A percentile compares a stretch with the other conserved stretches of the same genome.
Conservation (phyloP, 176 grass and related monocot genomes). For the Rhynchospora breviuscula region DNA sequence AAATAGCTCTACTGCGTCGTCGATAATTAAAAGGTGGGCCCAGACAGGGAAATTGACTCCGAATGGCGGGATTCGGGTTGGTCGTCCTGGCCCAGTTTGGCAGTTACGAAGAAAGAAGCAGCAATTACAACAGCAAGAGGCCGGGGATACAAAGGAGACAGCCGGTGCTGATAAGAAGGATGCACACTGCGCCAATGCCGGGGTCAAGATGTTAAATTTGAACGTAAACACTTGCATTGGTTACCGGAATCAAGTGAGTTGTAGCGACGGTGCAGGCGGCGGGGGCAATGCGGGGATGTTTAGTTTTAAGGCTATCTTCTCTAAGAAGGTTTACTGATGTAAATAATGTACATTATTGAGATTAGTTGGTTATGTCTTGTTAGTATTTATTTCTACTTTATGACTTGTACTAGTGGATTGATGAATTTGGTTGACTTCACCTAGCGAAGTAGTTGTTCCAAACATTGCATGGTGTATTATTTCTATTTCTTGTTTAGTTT, state of each 20-base stretch:
- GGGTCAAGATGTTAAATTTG: slow-evolving; percentile 31
- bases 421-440: neutral
- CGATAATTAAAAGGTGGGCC: slow-evolving; percentile 50
- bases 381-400: neutral
- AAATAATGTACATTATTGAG: slow-evolving; percentile 25
- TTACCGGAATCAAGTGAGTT: slow-evolving; percentile 50
- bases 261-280: slow-evolving; percentile 22
- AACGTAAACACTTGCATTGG: slow-evolving; percentile 46
- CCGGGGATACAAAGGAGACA: neutral
- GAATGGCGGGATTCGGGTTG: slow-evolving; percentile 56
- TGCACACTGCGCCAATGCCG: neutral
- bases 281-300: slow-evolving; percentile 39
- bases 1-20: neutral
- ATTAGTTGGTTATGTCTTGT: slow-evolving; percentile 16
- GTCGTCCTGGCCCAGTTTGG: slow-evolving; percentile 62
- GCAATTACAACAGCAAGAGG: slow-evolving; percentile 16
- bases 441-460: neutral
- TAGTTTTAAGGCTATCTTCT: slow-evolving; percentile 79
- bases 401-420: slow-evolving; percentile 6
- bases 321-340: slow-evolving; percentile 85
- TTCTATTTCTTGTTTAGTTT: neutral
- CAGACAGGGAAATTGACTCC: slow-evolving; percentile 24
- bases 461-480: neutral
- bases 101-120: slow-evolving; percentile 61
- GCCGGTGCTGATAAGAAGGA: slow-evolving; percentile 38